Evolutionary conservation across 805 yeast species (phyloP).

Genomic region (Starmerella davenportii): DNA sequence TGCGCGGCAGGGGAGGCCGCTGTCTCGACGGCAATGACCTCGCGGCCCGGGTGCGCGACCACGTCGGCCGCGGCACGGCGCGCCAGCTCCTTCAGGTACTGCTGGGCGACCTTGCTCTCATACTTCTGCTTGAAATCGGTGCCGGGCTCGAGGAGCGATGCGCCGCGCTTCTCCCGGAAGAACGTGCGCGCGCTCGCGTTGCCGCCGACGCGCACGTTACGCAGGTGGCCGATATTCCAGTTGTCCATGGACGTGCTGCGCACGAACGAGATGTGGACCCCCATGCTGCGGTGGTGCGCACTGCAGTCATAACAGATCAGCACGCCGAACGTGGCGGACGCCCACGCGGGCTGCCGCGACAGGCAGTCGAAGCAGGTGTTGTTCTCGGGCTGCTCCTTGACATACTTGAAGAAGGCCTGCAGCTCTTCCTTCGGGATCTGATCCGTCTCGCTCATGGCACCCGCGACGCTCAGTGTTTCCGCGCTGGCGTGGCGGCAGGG

Average conservation of each 20-base stretch:
- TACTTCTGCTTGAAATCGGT: slow-evolving; percentile 62
- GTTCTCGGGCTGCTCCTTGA: slow-evolving; percentile 54
- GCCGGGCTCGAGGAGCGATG: slow-evolving; percentile 39
- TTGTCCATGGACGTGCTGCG: slow-evolving; percentile 81
- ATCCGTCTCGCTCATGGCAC: slow-evolving; percentile 12
- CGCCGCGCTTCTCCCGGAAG: slow-evolving; percentile 71
- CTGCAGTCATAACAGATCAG: slow-evolving; percentile 87
- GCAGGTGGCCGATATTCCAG: slow-evolving; percentile 79
- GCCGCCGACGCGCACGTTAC: slow-evolving; percentile 89
- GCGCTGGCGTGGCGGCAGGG: too few species aligned
- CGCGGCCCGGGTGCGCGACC: slow-evolving; percentile 42
- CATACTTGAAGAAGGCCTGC: slow-evolving; percentile 41
- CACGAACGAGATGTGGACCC: slow-evolving; percentile 91
- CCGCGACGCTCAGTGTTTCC: slow-evolving; percentile 4
- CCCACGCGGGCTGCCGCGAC: slow-evolving; percentile 93
- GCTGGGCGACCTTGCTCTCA: slow-evolving; percentile 58
- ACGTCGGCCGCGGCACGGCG: slow-evolving; percentile 51
- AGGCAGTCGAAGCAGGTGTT: slow-evolving; percentile 79
- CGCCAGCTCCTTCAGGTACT: slow-evolving; percentile 65
- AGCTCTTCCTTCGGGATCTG: slow-evolving; percentile 41
- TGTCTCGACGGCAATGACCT: slow-evolving; percentile 17
- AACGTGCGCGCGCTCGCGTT: slow-evolving; percentile 72
- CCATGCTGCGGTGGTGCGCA: slow-evolving; percentile 85
- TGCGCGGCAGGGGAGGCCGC: slow-evolving; percentile 5
- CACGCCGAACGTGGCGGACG: slow-evolving; percentile 91